Conservation (phyloP, 345 rosid species). For the Eucalyptus sp. region DNA sequence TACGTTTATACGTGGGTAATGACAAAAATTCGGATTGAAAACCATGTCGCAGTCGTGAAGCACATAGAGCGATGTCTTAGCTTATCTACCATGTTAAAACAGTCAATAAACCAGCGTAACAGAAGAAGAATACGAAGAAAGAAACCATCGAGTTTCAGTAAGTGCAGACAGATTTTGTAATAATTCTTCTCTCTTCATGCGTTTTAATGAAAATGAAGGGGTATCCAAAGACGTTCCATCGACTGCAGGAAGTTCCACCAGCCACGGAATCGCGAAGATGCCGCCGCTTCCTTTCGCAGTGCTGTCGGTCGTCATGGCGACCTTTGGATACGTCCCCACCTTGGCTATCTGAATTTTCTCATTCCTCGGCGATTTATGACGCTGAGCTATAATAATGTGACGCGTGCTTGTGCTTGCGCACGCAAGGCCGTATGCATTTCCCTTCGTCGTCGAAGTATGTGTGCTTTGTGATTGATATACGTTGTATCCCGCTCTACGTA, state of each 20-base stretch:
- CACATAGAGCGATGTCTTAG: background rate
- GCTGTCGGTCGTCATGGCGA: constrained; percentile 3
- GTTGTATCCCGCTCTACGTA: no score
- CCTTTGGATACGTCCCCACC: background rate
- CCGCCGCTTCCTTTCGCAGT: constrained; percentile 2
- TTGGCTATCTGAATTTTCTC: constrained; percentile 1
- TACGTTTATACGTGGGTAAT: background rate
- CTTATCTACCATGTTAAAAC: background rate
- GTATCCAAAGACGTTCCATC: background rate
- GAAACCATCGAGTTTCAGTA: background rate
- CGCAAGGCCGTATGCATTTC: background rate
- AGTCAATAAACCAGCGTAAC: background rate
- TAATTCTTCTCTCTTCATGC: background rate
- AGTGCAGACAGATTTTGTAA: background rate
- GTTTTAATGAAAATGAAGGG: background rate
- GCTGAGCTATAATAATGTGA: background rate
- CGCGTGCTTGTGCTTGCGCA: background rate
- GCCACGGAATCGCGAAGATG: background rate
- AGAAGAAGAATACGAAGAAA: background rate
- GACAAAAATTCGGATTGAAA: background rate
- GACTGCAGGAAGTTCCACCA: background rate
- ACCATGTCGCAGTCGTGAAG: background rate
- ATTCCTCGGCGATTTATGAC: background rate
- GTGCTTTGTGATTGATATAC: background rate
- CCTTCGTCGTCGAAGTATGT: background rate